Percentiles rank a stretch among this genome's conserved stretches.
Evolutionary conservation across 257 asterid genomes (phyloP).

Genomic region (Echites panduratus): DNA sequence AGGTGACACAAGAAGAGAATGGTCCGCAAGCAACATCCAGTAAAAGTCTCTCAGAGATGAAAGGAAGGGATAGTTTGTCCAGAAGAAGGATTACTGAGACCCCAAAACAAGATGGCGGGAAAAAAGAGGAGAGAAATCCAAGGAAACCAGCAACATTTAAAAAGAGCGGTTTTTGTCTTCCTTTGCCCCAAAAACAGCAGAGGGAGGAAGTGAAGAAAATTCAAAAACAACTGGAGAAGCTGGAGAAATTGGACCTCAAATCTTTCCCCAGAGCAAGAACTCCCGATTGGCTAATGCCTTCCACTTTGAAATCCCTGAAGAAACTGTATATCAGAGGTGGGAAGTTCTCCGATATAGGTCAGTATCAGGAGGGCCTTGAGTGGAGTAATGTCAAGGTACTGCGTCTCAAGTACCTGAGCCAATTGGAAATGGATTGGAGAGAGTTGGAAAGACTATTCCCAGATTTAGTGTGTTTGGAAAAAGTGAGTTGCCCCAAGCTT

Average conservation of each 20-base stretch:
- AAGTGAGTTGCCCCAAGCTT: constrained; percentile 40
- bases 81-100: not conserved
- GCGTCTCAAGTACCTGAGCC: constrained; percentile 39
- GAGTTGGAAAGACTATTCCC: constrained; percentile 35
- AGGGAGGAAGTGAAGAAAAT: too few relatives aligned
- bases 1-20: too few relatives aligned
- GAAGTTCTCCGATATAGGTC: constrained; percentile 34
- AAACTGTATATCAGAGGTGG: constrained; percentile 52
- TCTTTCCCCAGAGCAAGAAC: constrained; percentile 27
- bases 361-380: constrained; percentile 19
- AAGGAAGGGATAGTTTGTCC: not conserved
- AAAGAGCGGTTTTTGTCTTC: too few relatives aligned
- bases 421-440: constrained; percentile 43
- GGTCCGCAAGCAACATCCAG: constrained; percentile 2
- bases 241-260: constrained; percentile 47
- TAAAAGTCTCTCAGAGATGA: not conserved
- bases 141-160: not conserved
- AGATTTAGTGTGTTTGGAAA: constrained; percentile 33
- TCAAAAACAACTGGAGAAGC: constrained; percentile 2
- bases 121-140: not conserved
- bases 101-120: not conserved
- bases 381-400: constrained; percentile 22
- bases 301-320: constrained; percentile 20
- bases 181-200: too few relatives aligned
- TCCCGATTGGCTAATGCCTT: constrained; percentile 31